Percentiles rank a stretch among this genome's conserved stretches.
phyloP scores from a whole-genome alignment of 108 stramenopile genomes.

The Nannochloropsis salina region DNA sequence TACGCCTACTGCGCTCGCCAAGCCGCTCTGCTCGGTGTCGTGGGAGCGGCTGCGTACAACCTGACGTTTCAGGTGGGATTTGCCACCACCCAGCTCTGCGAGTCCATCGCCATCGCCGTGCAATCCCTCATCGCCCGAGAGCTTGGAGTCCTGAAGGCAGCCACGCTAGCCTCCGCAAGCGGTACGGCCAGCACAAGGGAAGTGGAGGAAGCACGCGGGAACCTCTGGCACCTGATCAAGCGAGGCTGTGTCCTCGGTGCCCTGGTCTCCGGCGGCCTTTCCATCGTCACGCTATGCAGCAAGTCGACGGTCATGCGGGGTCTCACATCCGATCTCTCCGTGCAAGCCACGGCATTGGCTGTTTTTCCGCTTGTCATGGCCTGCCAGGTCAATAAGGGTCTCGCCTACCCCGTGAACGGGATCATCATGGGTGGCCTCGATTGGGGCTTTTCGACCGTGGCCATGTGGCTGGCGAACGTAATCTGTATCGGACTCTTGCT shows the following conservation, averaged over 20 bases:
- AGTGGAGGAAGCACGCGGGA: slow-evolving; percentile 24
- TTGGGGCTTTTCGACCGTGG: slow-evolving; percentile 74
- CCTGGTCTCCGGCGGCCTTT: background rate
- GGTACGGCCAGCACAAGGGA: slow-evolving; percentile 31
- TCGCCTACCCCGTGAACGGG: slow-evolving; percentile 87
- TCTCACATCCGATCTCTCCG: slow-evolving; percentile 67
- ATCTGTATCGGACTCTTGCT: background rate
- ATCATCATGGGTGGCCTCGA: slow-evolving; percentile 88
- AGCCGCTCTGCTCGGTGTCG: slow-evolving; percentile 64
- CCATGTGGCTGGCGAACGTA: slow-evolving; percentile 68
- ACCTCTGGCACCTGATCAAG: slow-evolving; percentile 69
- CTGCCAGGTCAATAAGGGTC: slow-evolving; percentile 73
- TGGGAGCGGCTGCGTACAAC: slow-evolving; percentile 78
- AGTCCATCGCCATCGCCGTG: slow-evolving; percentile 70
- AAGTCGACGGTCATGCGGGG: slow-evolving; percentile 63
- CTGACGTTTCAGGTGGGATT: slow-evolving; percentile 84
- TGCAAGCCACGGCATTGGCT: slow-evolving; percentile 61
- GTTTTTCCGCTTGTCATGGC: slow-evolving; percentile 58
- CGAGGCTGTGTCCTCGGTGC: slow-evolving; percentile 54
- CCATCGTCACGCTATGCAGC: slow-evolving; percentile 46
- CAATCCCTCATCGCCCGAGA: slow-evolving; percentile 77
- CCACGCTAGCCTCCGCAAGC: slow-evolving; percentile 15
- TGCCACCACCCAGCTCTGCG: slow-evolving; percentile 86
- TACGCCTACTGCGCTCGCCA: slow-evolving; percentile 77
- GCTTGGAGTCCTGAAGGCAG: slow-evolving; percentile 49